phyloP scores from a whole-genome alignment of 1,284 basidiomycete genomes.

The Apiotrichum veenhuisii region DNA sequence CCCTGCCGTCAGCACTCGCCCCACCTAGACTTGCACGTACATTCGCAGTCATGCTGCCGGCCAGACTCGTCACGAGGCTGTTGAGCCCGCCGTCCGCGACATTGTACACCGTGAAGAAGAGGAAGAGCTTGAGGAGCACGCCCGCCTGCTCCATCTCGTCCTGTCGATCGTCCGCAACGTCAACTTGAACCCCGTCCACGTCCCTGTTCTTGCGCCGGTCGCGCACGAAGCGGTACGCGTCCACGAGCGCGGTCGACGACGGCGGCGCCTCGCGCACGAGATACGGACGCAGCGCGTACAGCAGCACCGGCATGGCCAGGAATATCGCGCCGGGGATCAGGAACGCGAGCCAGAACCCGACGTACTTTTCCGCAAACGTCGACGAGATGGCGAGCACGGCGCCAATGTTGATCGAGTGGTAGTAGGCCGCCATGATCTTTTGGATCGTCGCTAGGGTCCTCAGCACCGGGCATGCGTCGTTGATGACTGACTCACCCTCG shows the following conservation, averaged over 20 bases:
- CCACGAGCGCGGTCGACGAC: conserved; percentile 12
- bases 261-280: conserved; percentile 16
- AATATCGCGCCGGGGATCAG: conserved; percentile 25
- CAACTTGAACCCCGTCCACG: background rate
- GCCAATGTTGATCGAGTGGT: conserved; percentile 28
- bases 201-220: background rate
- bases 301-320: conserved; percentile 22
- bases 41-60: conserved; percentile 28
- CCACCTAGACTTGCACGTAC: too few relatives aligned
- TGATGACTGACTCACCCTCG: conserved; percentile 11
- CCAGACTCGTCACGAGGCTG: conserved; percentile 22
- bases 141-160: background rate
- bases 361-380: conserved; percentile 30
- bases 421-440: conserved; percentile 30
- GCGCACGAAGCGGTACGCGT: conserved; percentile 4
- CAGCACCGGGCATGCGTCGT: background rate
- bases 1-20: conserved; percentile 24
- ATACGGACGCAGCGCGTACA: conserved; percentile 11
- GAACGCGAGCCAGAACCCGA: conserved; percentile 27
- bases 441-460: conserved; percentile 21
- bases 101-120: conserved; percentile 22
- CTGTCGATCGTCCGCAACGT: background rate
- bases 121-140: conserved; percentile 19
- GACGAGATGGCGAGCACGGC: conserved; percentile 25
- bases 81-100: conserved; percentile 25